A percentile compares a stretch with the other conserved stretches of the same genome.
Conservation (phyloP, 768 basidiomycete genomes). For the Leccinellum luteum region DNA sequence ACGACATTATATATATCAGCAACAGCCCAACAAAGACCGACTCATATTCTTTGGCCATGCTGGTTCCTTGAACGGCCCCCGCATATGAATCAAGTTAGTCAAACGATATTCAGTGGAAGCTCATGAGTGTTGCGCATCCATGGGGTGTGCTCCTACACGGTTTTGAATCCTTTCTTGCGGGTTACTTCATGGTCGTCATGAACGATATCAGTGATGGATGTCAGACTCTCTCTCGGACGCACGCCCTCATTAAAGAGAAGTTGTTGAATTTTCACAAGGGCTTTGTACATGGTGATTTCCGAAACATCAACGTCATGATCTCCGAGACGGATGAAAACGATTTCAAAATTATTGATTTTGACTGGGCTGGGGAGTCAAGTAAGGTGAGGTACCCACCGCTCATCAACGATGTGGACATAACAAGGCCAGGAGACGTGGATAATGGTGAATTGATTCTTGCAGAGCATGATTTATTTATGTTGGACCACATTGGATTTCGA, state of each 20-base stretch:
- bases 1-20: constrained; percentile 18
- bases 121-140: constrained; percentile 21
- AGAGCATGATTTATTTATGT: not conserved
- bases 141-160: constrained; percentile 27
- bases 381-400: not conserved
- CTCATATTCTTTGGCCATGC: constrained; percentile 11
- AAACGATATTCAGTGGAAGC: constrained; percentile 23
- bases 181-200: constrained; percentile 35
- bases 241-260: too few species aligned
- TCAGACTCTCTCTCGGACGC: not conserved
- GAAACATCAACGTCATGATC: not conserved
- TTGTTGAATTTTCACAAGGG: not conserved
- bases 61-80: not conserved
- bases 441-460: not conserved
- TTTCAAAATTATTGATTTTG: not conserved
- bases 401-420: not conserved
- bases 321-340: not conserved
- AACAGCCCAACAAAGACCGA: not conserved
- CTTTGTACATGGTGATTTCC: not conserved
- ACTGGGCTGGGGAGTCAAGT: not conserved
- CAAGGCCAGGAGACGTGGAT: not conserved
- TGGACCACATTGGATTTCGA: too few species aligned
- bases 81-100: constrained; percentile 31
- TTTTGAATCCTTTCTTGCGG: constrained; percentile 25
- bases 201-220: constrained; percentile 12